A percentile compares a stretch with the other conserved stretches of the same genome.
phyloP scores from a whole-genome alignment of 306 rosid species.

The Cucurbita pepo region DNA sequence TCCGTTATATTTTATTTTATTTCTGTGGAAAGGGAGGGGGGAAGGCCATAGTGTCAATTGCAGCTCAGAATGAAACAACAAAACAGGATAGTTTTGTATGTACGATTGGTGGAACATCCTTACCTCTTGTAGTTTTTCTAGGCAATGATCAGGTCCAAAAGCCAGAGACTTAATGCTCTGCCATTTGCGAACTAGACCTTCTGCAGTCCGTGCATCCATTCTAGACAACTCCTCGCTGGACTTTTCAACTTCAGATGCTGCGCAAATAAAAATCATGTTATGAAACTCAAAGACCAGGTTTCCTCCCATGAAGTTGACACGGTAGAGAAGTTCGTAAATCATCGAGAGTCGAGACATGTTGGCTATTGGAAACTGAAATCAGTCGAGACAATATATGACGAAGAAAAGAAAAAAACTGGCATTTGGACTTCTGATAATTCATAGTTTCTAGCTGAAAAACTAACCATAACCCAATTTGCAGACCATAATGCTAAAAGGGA shows the following conservation, averaged over 20 bases:
- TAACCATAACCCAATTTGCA: too few species aligned
- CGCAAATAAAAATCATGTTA: constrained; percentile 5
- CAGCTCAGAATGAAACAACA: background rate
- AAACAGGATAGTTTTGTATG: background rate
- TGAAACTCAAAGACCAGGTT: background rate
- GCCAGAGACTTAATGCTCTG: constrained; percentile 74
- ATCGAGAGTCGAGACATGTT: background rate
- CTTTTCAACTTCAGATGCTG: constrained; percentile 36
- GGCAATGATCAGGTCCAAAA: constrained; percentile 67
- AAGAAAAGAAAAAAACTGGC: background rate
- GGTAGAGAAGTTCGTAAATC: background rate
- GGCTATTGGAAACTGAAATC: background rate
- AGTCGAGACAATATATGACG: background rate
- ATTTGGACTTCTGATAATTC: too few species aligned
- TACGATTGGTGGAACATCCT: background rate
- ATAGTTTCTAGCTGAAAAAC: too few species aligned
- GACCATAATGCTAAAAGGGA: too few species aligned
- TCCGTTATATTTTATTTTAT: background rate
- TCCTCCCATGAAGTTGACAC: background rate
- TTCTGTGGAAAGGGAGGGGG: background rate
- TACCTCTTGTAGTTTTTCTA: constrained; percentile 61
- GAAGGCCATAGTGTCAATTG: background rate
- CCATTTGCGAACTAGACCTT: constrained; percentile 79
- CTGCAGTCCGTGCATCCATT: constrained; percentile 88
- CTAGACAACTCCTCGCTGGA: constrained; percentile 39